A percentile compares a stretch with the other conserved stretches of the same genome.
Evolutionary conservation across 306 rosid species (phyloP).

Genomic region (Vigna trinervia): DNA sequence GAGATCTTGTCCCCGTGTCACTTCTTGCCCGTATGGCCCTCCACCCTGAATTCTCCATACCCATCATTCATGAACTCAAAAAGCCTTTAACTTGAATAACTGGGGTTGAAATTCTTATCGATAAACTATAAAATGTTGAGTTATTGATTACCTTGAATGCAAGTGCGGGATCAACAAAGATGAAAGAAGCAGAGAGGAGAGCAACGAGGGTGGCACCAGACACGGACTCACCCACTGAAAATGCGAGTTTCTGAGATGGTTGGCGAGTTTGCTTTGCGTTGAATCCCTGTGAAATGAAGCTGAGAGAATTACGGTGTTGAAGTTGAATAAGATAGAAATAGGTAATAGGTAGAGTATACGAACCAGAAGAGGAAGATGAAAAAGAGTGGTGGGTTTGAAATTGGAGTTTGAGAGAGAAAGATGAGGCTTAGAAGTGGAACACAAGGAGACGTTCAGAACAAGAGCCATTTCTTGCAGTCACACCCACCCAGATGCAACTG

Average conservation of each 20-base stretch:
- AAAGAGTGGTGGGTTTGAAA: constrained; percentile 34
- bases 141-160: constrained; percentile 70
- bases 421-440: constrained; percentile 47
- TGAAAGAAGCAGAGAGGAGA: constrained; percentile 74
- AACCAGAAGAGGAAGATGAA: constrained; percentile 33
- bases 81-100: constrained; percentile 11
- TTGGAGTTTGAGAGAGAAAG: constrained; percentile 44
- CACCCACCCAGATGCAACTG: constrained; percentile 1
- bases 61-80: background rate
- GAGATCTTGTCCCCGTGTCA: constrained; percentile 96
- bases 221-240: constrained; percentile 54
- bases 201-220: constrained; percentile 68
- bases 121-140: background rate
- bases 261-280: constrained; percentile 44
- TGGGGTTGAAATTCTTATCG: background rate
- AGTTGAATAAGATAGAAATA: constrained; percentile 1
- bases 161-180: constrained; percentile 75
- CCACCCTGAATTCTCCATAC: constrained; percentile 67
- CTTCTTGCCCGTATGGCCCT: constrained; percentile 90
- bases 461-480: constrained; percentile 65
- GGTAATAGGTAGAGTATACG: background rate
- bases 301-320: background rate
- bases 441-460: constrained; percentile 61
- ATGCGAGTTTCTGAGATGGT: constrained; percentile 46
- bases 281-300: constrained; percentile 33